Conservation (phyloP, 2,329 filamentous ascomycete species). For the Diplodia sapinea region DNA sequence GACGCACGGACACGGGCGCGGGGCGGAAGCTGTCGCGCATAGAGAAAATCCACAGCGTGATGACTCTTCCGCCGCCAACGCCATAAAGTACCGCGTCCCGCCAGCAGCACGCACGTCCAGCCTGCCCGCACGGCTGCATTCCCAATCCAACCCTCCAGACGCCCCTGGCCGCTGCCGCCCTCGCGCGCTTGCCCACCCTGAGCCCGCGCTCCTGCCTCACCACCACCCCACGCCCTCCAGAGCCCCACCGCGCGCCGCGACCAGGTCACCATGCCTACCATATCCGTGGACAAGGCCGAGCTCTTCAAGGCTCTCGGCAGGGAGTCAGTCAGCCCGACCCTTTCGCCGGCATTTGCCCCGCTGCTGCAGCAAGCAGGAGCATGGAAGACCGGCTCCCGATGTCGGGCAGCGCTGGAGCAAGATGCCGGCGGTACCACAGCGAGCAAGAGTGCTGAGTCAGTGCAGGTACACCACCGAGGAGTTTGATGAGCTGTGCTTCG, state of each 20-base stretch:
- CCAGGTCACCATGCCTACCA: constrained; percentile 83
- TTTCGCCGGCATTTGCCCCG: background rate
- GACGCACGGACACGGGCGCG: constrained; percentile 29
- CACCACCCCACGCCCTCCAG: constrained; percentile 15
- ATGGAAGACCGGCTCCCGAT: background rate
- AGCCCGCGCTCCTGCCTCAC: constrained; percentile 21
- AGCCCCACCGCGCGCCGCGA: constrained; percentile 26
- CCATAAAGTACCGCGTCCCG: constrained; percentile 19
- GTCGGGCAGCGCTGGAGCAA: background rate
- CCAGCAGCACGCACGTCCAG: background rate
- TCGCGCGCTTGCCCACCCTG: background rate
- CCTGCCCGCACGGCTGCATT: background rate
- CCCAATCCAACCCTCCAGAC: background rate
- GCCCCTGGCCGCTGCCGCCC: constrained; percentile 9
- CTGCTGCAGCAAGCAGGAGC: constrained; percentile 16
- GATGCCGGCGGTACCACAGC: background rate
- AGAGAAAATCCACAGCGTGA: constrained; percentile 28
- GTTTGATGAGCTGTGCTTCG: constrained; percentile 97
- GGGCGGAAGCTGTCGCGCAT: constrained; percentile 31
- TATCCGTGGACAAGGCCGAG: constrained; percentile 92
- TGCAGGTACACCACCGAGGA: constrained; percentile 84
- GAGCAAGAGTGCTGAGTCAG: constrained; percentile 12
- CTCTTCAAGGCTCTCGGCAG: constrained; percentile 91
- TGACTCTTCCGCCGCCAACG: constrained; percentile 30
- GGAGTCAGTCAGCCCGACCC: constrained; percentile 64